Percentiles rank a stretch among this genome's conserved stretches.
These are phyloP conservation scores for Xylaria curta DNA, from an alignment of 495 filamentous ascomycete species.

Conservation along the genomic window DNA sequence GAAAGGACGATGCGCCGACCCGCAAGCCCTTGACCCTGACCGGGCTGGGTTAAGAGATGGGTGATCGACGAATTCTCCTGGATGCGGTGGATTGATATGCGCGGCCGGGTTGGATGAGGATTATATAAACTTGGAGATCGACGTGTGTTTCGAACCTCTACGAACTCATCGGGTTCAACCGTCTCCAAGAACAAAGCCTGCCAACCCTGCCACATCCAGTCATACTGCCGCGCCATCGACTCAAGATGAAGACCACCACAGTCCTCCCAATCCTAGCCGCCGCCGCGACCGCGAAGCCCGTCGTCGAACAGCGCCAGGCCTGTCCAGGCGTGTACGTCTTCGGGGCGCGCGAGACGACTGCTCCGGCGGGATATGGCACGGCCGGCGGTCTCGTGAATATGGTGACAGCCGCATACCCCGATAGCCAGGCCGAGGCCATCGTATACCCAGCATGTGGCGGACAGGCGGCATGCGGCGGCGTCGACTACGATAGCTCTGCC, in stretches of 20 bases:
- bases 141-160: not conserved
- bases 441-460: constrained; percentile 59
- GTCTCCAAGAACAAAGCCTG: not conserved
- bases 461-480: constrained; percentile 52
- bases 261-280: constrained; percentile 26
- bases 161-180: not conserved
- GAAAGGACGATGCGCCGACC: not conserved
- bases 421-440: constrained; percentile 62
- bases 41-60: not conserved
- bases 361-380: constrained; percentile 60
- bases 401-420: constrained; percentile 57
- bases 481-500: constrained; percentile 61
- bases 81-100: not conserved
- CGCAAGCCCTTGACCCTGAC: not conserved
- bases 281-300: constrained; percentile 26
- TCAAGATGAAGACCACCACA: constrained; percentile 25
- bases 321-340: constrained; percentile 65
- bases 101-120: not conserved
- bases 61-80: not conserved
- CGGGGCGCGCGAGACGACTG: constrained; percentile 70
- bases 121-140: constrained; percentile 12
- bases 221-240: too few relatives aligned
- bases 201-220: not conserved
- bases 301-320: constrained; percentile 42
- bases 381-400: constrained; percentile 60